Percentiles rank a stretch among this genome's conserved stretches.
These are phyloP conservation scores for Lentinula detonsa DNA, from an alignment of 768 basidiomycete species.

Conservation along the genomic window DNA sequence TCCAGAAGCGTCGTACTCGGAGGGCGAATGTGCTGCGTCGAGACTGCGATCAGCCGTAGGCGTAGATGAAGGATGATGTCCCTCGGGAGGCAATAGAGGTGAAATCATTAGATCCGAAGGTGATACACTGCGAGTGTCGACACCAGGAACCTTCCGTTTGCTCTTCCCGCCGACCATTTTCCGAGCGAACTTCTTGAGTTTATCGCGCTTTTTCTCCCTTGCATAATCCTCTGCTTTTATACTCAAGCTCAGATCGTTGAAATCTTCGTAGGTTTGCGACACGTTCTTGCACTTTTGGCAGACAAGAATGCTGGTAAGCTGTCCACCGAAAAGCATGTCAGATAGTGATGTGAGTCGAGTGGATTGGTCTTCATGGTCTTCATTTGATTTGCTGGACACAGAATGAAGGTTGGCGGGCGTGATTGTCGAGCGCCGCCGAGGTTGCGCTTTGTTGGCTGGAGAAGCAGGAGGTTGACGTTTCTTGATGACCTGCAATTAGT, in stretches of 20 bases:
- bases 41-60: not conserved
- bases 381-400: slow-evolving; percentile 3
- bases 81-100: not conserved
- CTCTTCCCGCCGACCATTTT: slow-evolving; percentile 30
- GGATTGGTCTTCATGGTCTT: slow-evolving; percentile 33
- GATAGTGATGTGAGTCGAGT: slow-evolving; percentile 61
- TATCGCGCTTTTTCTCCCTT: slow-evolving; percentile 70
- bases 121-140: not conserved
- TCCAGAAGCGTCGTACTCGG: not conserved
- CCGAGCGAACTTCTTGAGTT: slow-evolving; percentile 68
- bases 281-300: slow-evolving; percentile 93
- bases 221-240: slow-evolving; percentile 79
- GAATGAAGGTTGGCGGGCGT: slow-evolving; percentile 8
- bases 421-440: slow-evolving; percentile 25
- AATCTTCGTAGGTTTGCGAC: slow-evolving; percentile 90
- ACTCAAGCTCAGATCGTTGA: slow-evolving; percentile 88
- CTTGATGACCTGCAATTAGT: slow-evolving; percentile 64
- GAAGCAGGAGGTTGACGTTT: slow-evolving; percentile 49
- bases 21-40: not conserved
- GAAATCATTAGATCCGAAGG: not conserved
- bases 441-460: slow-evolving; percentile 25
- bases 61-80: slow-evolving; percentile 1
- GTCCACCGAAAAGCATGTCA: slow-evolving; percentile 89
- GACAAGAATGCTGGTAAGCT: slow-evolving; percentile 85
- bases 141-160: not conserved